Conservation (phyloP, 768 basidiomycete genomes). For the Suillus discolor region DNA sequence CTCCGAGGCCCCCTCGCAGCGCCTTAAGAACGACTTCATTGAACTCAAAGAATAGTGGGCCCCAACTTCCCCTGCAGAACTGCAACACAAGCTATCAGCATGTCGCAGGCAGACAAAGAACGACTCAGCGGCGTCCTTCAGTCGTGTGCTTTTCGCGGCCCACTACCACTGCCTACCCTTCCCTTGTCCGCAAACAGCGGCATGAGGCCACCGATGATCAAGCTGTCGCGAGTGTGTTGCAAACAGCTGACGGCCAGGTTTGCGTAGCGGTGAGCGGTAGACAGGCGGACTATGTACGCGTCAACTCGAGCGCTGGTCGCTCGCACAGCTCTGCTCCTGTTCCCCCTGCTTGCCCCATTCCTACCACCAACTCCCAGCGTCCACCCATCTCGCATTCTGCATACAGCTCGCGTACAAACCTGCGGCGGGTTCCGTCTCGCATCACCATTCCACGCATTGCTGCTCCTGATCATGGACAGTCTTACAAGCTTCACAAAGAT, state of each 20-base stretch:
- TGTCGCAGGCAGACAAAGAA: not conserved
- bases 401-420: constrained; percentile 1
- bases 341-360: not conserved
- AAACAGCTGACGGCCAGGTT: not conserved
- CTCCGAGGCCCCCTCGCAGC: constrained; percentile 12
- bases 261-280: constrained; percentile 8
- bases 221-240: not conserved
- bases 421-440: constrained; percentile 2
- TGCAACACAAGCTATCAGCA: not conserved
- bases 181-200: not conserved
- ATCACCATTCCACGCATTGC: not conserved
- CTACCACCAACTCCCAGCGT: not conserved
- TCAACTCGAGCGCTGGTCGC: constrained; percentile 1
- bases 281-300: constrained; percentile 2
- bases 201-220: constrained; percentile 1
- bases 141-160: not conserved
- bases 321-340: not conserved
- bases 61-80: not conserved
- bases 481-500: not conserved
- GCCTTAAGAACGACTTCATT: constrained; percentile 8
- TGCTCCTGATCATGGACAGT: constrained; percentile 3
- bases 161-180: constrained; percentile 7
- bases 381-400: constrained; percentile 6
- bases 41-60: constrained; percentile 2
- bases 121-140: not conserved